phyloP scores from a whole-genome alignment of 495 filamentous ascomycete species.

The Annulohypoxylon stygium region DNA sequence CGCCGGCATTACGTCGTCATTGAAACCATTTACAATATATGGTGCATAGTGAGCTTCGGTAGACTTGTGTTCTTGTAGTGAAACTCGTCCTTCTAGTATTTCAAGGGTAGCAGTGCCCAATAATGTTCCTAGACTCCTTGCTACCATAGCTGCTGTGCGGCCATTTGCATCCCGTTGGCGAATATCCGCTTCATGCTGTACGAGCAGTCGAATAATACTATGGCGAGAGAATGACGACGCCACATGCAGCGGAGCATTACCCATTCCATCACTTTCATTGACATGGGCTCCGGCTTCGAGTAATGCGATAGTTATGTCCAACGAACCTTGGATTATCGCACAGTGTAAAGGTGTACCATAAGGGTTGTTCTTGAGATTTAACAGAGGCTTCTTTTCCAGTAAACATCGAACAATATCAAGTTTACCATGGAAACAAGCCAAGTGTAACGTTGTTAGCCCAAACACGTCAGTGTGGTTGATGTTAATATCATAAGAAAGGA shows the following conservation, averaged over 20 bases:
- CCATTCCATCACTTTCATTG: slow-evolving; percentile 8
- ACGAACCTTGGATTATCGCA: slow-evolving; percentile 20
- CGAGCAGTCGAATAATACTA: slow-evolving; percentile 23
- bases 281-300: slow-evolving; percentile 29
- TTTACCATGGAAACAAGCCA: slow-evolving; percentile 37
- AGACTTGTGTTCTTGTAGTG: neutral
- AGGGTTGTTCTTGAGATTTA: slow-evolving; percentile 27
- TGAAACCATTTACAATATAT: neutral
- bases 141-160: neutral
- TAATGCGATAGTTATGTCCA: slow-evolving; percentile 21
- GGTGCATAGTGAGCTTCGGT: neutral
- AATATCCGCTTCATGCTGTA: slow-evolving; percentile 17
- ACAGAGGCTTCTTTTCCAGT: slow-evolving; percentile 32
- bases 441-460: slow-evolving; percentile 41
- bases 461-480: slow-evolving; percentile 41
- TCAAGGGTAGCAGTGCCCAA: neutral
- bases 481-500: slow-evolving; percentile 32
- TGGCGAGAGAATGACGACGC: slow-evolving; percentile 25
- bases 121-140: neutral
- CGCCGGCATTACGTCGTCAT: neutral
- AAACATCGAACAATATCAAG: slow-evolving; percentile 37
- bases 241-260: slow-evolving; percentile 16
- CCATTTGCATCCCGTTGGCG: neutral
- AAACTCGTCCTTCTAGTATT: neutral
- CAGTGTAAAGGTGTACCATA: slow-evolving; percentile 26